Conservation (phyloP, 768 basidiomycete genomes). For the Hysterangium stoloniferum region DNA sequence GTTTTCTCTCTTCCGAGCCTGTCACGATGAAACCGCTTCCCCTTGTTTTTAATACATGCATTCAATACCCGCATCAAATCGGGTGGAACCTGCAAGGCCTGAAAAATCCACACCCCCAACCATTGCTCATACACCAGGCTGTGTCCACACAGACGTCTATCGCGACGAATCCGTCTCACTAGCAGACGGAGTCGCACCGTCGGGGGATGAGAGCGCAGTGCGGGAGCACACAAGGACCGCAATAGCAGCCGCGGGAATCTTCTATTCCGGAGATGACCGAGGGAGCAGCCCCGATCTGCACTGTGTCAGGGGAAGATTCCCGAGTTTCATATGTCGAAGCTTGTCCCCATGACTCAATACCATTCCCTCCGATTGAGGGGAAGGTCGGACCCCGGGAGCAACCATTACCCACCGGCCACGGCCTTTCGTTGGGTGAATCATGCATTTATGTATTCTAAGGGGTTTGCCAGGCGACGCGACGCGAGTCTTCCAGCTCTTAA, state of each 20-base stretch:
- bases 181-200: slow-evolving; percentile 19
- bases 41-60: slow-evolving; percentile 31
- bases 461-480: slow-evolving; percentile 40
- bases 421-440: slow-evolving; percentile 80
- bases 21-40: slow-evolving; percentile 65
- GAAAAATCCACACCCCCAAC: slow-evolving; percentile 73
- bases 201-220: slow-evolving; percentile 22
- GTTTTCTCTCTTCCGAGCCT: slow-evolving; percentile 83
- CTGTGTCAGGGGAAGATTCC: slow-evolving; percentile 27
- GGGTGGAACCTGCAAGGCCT: slow-evolving; percentile 48
- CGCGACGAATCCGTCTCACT: slow-evolving; percentile 25
- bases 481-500: slow-evolving; percentile 83
- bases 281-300: slow-evolving; percentile 1
- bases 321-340: slow-evolving; percentile 71
- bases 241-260: slow-evolving; percentile 64
- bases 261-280: slow-evolving; percentile 37
- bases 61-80: slow-evolving; percentile 40
- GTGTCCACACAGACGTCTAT: slow-evolving; percentile 36
- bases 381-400: slow-evolving; percentile 43
- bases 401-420: slow-evolving; percentile 89
- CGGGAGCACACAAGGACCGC: slow-evolving; percentile 70
- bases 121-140: slow-evolving; percentile 62
- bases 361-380: slow-evolving; percentile 74
- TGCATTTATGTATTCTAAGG: slow-evolving; percentile 63
- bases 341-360: slow-evolving; percentile 71